These are phyloP conservation scores for Coemansia sp. DNA, from an alignment of 192 early-diverging fungal species.

Conservation along the genomic window DNA sequence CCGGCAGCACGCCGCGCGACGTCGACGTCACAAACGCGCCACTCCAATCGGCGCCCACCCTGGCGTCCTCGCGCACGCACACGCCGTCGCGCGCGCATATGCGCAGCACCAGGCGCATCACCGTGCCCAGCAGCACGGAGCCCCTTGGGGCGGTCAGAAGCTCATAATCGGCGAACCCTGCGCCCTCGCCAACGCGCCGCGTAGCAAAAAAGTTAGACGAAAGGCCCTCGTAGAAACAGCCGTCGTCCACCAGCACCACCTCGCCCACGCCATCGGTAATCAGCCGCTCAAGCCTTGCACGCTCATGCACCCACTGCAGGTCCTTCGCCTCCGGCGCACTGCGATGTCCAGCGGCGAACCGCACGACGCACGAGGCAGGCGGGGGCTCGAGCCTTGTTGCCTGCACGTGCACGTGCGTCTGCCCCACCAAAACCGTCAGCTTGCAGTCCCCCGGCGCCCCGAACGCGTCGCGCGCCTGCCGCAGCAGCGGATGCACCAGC, in stretches of 20 bases:
- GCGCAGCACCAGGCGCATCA: slow-evolving; percentile 44
- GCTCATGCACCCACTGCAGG: slow-evolving; percentile 49
- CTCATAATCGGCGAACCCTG: slow-evolving; percentile 20
- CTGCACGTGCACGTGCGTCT: slow-evolving; percentile 17
- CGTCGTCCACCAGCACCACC: slow-evolving; percentile 23
- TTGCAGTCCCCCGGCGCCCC: slow-evolving; percentile 22
- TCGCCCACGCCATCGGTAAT: slow-evolving; percentile 35
- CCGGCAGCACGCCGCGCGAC: slow-evolving; percentile 41
- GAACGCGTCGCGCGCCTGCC: slow-evolving; percentile 19
- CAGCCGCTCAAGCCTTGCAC: slow-evolving; percentile 29
- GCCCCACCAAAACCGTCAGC: slow-evolving; percentile 41
- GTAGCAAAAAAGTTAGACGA: slow-evolving; percentile 51
- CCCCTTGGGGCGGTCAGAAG: slow-evolving; percentile 36
- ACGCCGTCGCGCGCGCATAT: slow-evolving; percentile 38
- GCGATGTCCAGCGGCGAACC: slow-evolving; percentile 27
- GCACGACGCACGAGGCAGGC: slow-evolving; percentile 17
- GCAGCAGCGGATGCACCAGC: slow-evolving; percentile 28
- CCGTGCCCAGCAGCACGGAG: slow-evolving; percentile 41
- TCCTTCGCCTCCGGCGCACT: slow-evolving; percentile 38
- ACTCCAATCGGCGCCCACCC: slow-evolving; percentile 21
- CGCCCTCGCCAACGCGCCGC: neutral
- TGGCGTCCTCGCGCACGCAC: slow-evolving; percentile 23
- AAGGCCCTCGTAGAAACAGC: slow-evolving; percentile 41
- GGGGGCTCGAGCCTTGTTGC: slow-evolving; percentile 14
- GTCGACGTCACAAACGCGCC: slow-evolving; percentile 51